A percentile compares a stretch with the other conserved stretches of the same genome.
Conservation (phyloP, 2,329 filamentous ascomycete genomes). For the Diaporthe aspalathi region DNA sequence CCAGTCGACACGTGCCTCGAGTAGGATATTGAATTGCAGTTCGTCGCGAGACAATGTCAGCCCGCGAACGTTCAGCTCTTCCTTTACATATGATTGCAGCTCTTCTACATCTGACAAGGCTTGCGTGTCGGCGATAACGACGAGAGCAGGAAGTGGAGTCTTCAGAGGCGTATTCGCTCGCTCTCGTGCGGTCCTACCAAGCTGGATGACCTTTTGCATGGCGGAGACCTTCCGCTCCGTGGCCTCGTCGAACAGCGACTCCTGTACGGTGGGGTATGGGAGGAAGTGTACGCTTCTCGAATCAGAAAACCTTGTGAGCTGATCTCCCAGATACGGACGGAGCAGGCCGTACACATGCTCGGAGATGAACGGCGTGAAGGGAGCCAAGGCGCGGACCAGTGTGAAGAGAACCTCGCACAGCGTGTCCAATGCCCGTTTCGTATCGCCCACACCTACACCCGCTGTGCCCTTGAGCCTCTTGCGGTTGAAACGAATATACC, state of each 20-base stretch:
- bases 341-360: slow-evolving; percentile 92
- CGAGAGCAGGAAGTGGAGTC: slow-evolving; percentile 86
- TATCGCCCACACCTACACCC: slow-evolving; percentile 84
- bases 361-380: slow-evolving; percentile 94
- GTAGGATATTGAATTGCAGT: slow-evolving; percentile 89
- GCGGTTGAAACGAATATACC: slow-evolving; percentile 96
- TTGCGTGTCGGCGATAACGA: slow-evolving; percentile 84
- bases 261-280: slow-evolving; percentile 85
- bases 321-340: slow-evolving; percentile 81
- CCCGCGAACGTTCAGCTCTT: slow-evolving; percentile 90
- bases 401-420: slow-evolving; percentile 94
- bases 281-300: slow-evolving; percentile 91
- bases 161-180: slow-evolving; percentile 86
- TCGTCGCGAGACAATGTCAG: slow-evolving; percentile 87
- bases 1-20: slow-evolving; percentile 91
- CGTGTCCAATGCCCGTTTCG: slow-evolving; percentile 88
- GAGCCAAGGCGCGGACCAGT: slow-evolving; percentile 85
- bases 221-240: slow-evolving; percentile 87
- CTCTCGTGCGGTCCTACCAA: slow-evolving; percentile 87
- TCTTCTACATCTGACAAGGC: slow-evolving; percentile 89
- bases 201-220: slow-evolving; percentile 96
- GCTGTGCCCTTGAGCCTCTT: slow-evolving; percentile 90
- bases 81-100: slow-evolving; percentile 84
- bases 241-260: slow-evolving; percentile 86
- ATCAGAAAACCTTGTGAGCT: slow-evolving; percentile 71